These are phyloP conservation scores for Quercus aquifolioides DNA, from an alignment of 306 rosid species.

Conservation along the genomic window DNA sequence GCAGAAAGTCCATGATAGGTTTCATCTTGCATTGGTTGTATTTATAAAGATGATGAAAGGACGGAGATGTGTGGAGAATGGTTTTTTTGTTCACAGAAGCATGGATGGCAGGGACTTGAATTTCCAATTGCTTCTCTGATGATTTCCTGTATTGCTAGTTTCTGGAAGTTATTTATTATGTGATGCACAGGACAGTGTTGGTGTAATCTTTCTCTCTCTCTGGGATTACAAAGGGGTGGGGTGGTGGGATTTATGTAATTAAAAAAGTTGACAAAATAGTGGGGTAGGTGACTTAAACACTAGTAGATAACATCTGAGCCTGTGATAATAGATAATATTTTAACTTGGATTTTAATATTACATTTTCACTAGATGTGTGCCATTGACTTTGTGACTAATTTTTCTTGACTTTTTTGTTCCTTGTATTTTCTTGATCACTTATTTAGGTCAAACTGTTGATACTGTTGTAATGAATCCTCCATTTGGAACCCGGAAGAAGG, in stretches of 20 bases:
- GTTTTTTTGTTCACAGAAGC: background rate
- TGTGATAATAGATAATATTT: background rate
- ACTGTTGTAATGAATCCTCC: slow-evolving; percentile 96
- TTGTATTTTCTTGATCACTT: slow-evolving; percentile 15
- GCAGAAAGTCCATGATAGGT: background rate
- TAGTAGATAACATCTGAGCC: background rate
- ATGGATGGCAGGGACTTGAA: background rate
- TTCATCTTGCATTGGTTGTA: background rate
- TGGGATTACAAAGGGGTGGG: background rate
- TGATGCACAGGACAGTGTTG: background rate
- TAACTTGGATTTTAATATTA: background rate
- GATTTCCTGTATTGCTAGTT: background rate
- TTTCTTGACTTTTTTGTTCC: slow-evolving; percentile 8
- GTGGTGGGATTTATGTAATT: background rate
- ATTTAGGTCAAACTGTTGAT: slow-evolving; percentile 66
- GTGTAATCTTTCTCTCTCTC: background rate
- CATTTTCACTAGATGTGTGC: background rate
- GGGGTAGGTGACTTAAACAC: background rate
- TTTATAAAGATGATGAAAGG: background rate
- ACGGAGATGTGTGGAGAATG: background rate
- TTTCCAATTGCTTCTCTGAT: background rate
- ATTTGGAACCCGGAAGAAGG: slow-evolving; percentile 83
- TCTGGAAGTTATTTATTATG: background rate
- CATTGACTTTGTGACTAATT: background rate
- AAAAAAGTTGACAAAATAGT: background rate